Conservation (phyloP, 192 early-diverging fungal species). For the Entomortierella lignicola region DNA sequence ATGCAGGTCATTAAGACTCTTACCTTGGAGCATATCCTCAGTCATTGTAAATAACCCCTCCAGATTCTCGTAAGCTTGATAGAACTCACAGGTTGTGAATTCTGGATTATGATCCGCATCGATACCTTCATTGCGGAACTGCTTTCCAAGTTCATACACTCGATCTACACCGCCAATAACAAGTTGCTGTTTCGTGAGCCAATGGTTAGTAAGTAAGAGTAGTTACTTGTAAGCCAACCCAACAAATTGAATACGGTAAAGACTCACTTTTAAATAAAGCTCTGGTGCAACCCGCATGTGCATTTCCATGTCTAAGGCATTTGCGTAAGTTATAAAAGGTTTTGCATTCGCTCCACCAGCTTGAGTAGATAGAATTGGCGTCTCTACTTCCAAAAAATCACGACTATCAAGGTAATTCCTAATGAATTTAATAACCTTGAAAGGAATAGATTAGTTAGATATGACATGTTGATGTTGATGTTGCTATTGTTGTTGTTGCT, state of each 20-base stretch:
- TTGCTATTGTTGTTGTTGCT: too few species aligned
- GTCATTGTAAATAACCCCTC: slow-evolving; percentile 76
- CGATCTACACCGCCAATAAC: slow-evolving; percentile 87
- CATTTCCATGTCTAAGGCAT: slow-evolving; percentile 76
- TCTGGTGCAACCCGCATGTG: slow-evolving; percentile 87
- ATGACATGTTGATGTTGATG: too few species aligned
- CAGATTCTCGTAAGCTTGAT: slow-evolving; percentile 81
- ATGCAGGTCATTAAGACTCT: too few species aligned
- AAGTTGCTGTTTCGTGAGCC: slow-evolving; percentile 66
- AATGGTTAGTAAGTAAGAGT: too few species aligned
- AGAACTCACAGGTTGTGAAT: slow-evolving; percentile 92
- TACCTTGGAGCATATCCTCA: slow-evolving; percentile 71
- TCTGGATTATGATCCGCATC: slow-evolving; percentile 92
- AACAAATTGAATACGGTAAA: not conserved
- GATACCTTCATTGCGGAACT: slow-evolving; percentile 92
- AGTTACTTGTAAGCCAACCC: not conserved
- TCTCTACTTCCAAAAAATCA: slow-evolving; percentile 87
- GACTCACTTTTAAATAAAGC: slow-evolving; percentile 78
- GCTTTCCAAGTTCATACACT: slow-evolving; percentile 91
- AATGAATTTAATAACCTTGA: slow-evolving; percentile 68
- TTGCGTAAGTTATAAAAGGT: slow-evolving; percentile 78
- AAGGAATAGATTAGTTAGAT: not conserved
- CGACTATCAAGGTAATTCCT: slow-evolving; percentile 71
- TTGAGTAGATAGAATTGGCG: slow-evolving; percentile 77
- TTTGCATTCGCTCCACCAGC: slow-evolving; percentile 86